Conservation (phyloP, 75 land plant genomes). For the Isoetes taiwanensis region DNA sequence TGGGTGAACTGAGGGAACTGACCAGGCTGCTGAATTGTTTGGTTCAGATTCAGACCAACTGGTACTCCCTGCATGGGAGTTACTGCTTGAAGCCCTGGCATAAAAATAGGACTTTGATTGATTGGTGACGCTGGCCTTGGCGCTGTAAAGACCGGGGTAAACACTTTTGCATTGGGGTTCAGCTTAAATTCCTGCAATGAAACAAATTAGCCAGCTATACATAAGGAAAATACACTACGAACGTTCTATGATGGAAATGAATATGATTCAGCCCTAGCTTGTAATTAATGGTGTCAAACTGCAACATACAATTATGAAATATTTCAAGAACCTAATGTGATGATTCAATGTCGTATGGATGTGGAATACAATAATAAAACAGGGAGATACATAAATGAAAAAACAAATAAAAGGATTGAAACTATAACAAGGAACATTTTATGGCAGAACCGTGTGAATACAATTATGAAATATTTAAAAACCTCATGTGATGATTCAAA, state of each 20-base stretch:
- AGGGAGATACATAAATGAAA: no score
- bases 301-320: not conserved
- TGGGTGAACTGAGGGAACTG: slow-evolving; percentile 14
- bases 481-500: no score
- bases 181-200: slow-evolving; percentile 61
- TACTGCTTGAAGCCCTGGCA: slow-evolving; percentile 25
- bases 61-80: slow-evolving; percentile 37
- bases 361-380: no score
- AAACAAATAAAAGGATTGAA: no score
- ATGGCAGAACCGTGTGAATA: no score
- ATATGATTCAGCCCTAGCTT: not conserved
- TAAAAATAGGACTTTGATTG: slow-evolving; percentile 36
- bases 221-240: not conserved
- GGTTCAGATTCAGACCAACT: slow-evolving; percentile 30
- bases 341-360: no score
- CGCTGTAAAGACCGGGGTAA: slow-evolving; percentile 36
- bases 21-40: not conserved
- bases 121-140: slow-evolving; percentile 38
- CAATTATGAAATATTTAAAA: no score
- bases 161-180: slow-evolving; percentile 67
- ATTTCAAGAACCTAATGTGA: no score
- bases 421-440: no score
- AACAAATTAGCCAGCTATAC: not conserved
- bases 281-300: not conserved
- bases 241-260: not conserved